phyloP scores from a whole-genome alignment of 2,329 filamentous ascomycete genomes.

The Claviceps humidiphila region DNA sequence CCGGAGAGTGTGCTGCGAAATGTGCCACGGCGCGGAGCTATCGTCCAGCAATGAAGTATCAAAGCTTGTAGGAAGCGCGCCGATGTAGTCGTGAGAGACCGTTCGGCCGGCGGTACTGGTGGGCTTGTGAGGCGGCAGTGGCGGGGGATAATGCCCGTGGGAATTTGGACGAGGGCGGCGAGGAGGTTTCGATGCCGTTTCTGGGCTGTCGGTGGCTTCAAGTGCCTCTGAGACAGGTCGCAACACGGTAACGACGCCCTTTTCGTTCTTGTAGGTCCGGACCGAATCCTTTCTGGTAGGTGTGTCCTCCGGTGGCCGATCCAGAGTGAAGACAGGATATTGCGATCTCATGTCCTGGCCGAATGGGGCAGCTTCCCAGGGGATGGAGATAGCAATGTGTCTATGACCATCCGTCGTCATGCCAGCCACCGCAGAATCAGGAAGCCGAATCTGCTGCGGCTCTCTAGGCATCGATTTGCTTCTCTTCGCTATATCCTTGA shows the following conservation, averaged over 20 bases:
- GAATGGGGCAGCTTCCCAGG: constrained; percentile 34
- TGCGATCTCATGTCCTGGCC: constrained; percentile 19
- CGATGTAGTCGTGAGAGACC: constrained; percentile 11
- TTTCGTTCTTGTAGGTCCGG: constrained; percentile 20
- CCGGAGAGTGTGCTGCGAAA: background rate
- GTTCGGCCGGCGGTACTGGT: constrained; percentile 9
- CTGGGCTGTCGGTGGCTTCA: constrained; percentile 5
- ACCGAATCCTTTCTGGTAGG: constrained; percentile 9
- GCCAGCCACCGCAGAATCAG: constrained; percentile 42
- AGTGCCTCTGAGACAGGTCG: constrained; percentile 16
- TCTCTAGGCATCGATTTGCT: constrained; percentile 21
- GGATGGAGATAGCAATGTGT: constrained; percentile 49
- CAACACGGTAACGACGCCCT: constrained; percentile 24
- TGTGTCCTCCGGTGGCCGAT: constrained; percentile 4
- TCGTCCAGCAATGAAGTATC: constrained; percentile 12
- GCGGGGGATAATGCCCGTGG: background rate
- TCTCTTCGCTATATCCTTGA: constrained; percentile 27
- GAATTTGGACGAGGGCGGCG: constrained; percentile 1
- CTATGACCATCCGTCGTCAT: constrained; percentile 39
- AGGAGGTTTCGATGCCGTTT: background rate
- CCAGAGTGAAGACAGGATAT: constrained; percentile 18
- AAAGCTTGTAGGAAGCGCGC: constrained; percentile 12
- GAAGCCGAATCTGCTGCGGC: constrained; percentile 27
- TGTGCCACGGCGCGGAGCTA: constrained; percentile 7
- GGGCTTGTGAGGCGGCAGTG: constrained; percentile 4